Evolutionary conservation across 441 rosid genomes (phyloP), one percentile per base, ranked within the genome.

Genomic region (Melastoma candidum): DNA sequence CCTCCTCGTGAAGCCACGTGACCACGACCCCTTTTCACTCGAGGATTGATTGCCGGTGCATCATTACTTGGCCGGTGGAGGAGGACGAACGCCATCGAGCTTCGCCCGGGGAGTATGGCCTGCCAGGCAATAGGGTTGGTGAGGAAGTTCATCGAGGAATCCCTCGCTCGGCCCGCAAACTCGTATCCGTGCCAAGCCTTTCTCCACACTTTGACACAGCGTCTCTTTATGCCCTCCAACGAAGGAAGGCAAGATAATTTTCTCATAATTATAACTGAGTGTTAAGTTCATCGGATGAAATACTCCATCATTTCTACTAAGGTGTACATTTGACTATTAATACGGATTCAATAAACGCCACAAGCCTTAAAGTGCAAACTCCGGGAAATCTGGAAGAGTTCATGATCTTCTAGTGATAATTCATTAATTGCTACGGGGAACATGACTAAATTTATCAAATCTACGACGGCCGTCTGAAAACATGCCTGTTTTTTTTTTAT

Each of bases 11-110:
- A 61, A 47, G 12, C 65, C 65, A 36, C 54, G 13, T 11, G 54
- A 54, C 3, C 54, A 61, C 24, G 65, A 61, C 51, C 55, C 22
- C 22, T 63, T 60, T 63, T 63, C 51, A 63, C 60, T 1, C 44
- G 60, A 56, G 50, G 56, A 11, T 54, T 63, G 60, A 43, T 63
- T 17, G 60, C 66, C 66, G 3, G 55, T 63, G 5, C 66, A 63
- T 36, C 66, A 63, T 12, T 63, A 55, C 50, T 63, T 17, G 22
- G 22, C 22, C 22, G 11, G 50, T 55, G 7, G 13, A 60, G 56
- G 60, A 55, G n/a, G 53, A 41, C 13, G 53, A 49, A 49, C 1
- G 66, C 66, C 0, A 32, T 27, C 4, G 50, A 49, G 47, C 44
- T 63, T 22, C 55, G 66, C 26, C n/a, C 66, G 1, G 66, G 55